These are phyloP conservation scores for Pontederia crassipes DNA, from an alignment of 176 grass and related monocot genomes.

Conservation along the genomic window DNA sequence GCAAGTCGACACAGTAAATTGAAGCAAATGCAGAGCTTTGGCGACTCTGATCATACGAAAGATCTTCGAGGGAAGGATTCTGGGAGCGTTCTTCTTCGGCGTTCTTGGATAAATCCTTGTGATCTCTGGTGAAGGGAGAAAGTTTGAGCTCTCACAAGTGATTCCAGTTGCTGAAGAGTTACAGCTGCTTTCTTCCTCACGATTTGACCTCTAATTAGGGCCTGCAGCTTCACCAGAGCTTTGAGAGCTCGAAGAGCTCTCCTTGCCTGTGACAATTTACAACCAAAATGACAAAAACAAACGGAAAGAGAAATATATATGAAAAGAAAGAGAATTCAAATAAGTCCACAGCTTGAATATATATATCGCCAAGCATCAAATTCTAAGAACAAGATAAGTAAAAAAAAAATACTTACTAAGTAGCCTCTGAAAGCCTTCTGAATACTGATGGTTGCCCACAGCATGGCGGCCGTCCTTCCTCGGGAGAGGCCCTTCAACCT, in stretches of 20 bases:
- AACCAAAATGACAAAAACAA: constrained; percentile 9
- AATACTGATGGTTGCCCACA: constrained; percentile 43
- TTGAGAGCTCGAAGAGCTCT: constrained; percentile 79
- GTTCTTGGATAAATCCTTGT: not conserved
- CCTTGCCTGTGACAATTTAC: constrained; percentile 36
- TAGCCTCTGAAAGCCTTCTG: constrained; percentile 81
- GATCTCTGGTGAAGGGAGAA: constrained; percentile 7
- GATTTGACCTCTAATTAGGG: constrained; percentile 70
- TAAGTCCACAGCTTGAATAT: no score
- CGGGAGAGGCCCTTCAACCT: constrained; percentile 8
- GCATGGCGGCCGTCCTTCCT: not conserved
- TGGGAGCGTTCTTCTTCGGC: constrained; percentile 9
- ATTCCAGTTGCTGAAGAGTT: constrained; percentile 58
- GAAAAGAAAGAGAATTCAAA: not conserved
- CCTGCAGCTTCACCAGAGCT: constrained; percentile 79
- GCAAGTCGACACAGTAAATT: constrained; percentile 1
- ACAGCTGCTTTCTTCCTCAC: constrained; percentile 70
- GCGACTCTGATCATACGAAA: constrained; percentile 19
- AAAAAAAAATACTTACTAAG: constrained; percentile 41
- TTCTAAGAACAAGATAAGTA: not conserved
- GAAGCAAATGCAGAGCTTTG: not conserved
- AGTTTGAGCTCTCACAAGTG: constrained; percentile 57
- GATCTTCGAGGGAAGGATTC: constrained; percentile 27
- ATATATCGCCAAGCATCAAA: no score
- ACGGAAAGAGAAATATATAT: not conserved